Evolutionary conservation across 805 yeast species (phyloP), one percentile per base, ranked within the genome.

Genomic region (Teunomyces pallodes): DNA sequence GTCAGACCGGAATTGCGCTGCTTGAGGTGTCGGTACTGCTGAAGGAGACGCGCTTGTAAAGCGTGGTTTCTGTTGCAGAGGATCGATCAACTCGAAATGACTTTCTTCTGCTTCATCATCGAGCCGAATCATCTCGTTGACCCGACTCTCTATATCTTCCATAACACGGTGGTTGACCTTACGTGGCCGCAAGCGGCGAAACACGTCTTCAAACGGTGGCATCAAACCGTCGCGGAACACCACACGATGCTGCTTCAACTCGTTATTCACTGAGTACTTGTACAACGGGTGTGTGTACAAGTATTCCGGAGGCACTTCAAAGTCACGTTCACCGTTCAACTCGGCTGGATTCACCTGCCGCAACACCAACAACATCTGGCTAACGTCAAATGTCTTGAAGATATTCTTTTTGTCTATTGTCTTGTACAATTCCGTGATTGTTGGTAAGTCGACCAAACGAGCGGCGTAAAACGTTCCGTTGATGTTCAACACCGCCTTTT

Each of bases 351-450:
- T 63, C 24, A 79, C 61, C 12, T 76, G 70, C 47, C 80, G 83
- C 6, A 90, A 74, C 5, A 92, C 92, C 5, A 91, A 67, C 45
- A 94, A 69, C 72, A 94, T 87, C 66, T 94, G 97, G 47, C 87
- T 81, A 5, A 92, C 74, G 64, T 94, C 98, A 30, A 89, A 75
- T 0, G 95, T 82, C 61, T 94, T 94, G 70, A 86, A 85, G 24
- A 94, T 79, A 61, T 90, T 94, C 64, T 92, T 92, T 59, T 82
- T 80, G 64, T 94, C 99, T 20, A 91, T 80, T 4, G 96, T 84
- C 66, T 94, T 94, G 64, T 86, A 89, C 5, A 87, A 81, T 63
- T 94, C 99, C 8, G 88, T 79, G 3, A 91, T 67, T 0, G 96
- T 88, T 0, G 99, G 99, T 53, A 94, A 70, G 57, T 91, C 92